These are phyloP conservation scores for Boletus coccyginus DNA, from an alignment of 768 basidiomycete genomes.

Conservation along the genomic window DNA sequence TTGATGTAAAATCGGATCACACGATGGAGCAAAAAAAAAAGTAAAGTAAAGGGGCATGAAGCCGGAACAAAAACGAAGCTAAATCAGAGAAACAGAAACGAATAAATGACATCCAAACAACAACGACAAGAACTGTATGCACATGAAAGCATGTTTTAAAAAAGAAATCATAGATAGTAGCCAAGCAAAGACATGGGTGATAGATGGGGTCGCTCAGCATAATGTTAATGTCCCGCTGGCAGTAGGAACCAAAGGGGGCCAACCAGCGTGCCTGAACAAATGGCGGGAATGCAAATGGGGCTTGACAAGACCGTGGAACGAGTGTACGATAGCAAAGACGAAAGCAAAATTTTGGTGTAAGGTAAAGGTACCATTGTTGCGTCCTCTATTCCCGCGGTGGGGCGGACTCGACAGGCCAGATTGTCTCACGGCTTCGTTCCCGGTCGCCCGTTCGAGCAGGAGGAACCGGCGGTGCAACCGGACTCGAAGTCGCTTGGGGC, in stretches of 20 bases:
- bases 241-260: constrained; percentile 8
- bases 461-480: constrained; percentile 18
- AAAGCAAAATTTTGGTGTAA: constrained; percentile 27
- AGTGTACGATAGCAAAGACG: constrained; percentile 27
- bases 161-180: constrained; percentile 27
- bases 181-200: constrained; percentile 22
- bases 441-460: constrained; percentile 26
- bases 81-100: constrained; percentile 13
- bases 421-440: constrained; percentile 27
- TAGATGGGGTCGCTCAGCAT: constrained; percentile 22
- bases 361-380: constrained; percentile 11
- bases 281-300: constrained; percentile 22
- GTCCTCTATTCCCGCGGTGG: constrained; percentile 26
- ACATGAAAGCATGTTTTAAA: constrained; percentile 29
- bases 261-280: constrained; percentile 10
- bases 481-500: constrained; percentile 12
- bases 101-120: constrained; percentile 28
- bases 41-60: constrained; percentile 2
- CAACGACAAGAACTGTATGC: constrained; percentile 21
- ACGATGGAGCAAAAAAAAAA: constrained; percentile 11
- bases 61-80: constrained; percentile 7
- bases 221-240: constrained; percentile 27
- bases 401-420: constrained; percentile 31
- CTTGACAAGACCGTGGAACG: constrained; percentile 18
- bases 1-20: constrained; percentile 15